Evolutionary conservation across 768 basidiomycete genomes (phyloP), one percentile per base, ranked within the genome.

Genomic region (Russula sp.): DNA sequence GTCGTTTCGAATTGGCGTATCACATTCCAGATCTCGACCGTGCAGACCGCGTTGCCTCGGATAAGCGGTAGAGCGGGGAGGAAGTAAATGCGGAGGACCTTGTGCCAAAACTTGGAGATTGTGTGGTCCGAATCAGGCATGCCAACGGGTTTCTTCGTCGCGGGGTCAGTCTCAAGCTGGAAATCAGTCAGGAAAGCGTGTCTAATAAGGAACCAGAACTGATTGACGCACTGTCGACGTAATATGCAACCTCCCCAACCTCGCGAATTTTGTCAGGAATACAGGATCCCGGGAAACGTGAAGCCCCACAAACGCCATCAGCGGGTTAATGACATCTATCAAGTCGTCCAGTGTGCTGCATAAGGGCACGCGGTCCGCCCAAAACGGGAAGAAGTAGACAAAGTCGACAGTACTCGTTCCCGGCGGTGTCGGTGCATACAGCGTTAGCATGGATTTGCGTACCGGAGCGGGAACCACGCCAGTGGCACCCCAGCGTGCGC

Each of bases 1-100:
- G 86, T 83, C 56, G 85, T 86, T 59, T 90, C 86, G 70, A 87
- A 91, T 64, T 84, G 82, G 43, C 84, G 79, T 51, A 98, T 81
- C 55, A 98, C 84, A 60, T 86, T 84, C 97, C 97, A 99, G 8
- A 98, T 79, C 68, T 98, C 95, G 48, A 89, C 87, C 32, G 92
- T 90, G 72, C 88, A 91, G 25, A 93, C 88, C 7, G 93, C 88
- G 69, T 94, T 93, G 41, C 87, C 86, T 35, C 85, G 82, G 61
- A 93, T 87, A 50, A 96, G 80, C 49, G 94, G 85, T 14, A 98
- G 77, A 2, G 92, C 87, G 3, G 97, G 96, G 1, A 99, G 81
- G 42, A 98, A 78, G 70, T 90, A 89, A 20, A 81, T 70, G 5
- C 95, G 87, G 59, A 93, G 71, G 57, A 94, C 78, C 69, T 81